A percentile compares a stretch with the other conserved stretches of the same genome.
phyloP scores from a whole-genome alignment of 116 monocot genomes.

The Phalaenopsis hybrid region DNA sequence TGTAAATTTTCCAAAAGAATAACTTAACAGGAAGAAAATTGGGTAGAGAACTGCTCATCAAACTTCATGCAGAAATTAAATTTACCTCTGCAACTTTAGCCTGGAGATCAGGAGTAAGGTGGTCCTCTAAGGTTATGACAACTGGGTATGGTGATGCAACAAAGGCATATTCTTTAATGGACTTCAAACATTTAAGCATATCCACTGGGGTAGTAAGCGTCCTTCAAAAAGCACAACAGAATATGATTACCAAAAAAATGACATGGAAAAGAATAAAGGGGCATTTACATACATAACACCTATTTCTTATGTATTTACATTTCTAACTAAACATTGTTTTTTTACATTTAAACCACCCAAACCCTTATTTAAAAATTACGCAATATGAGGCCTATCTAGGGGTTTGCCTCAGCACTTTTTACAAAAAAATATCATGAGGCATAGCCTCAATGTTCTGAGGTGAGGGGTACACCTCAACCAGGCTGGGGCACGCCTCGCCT shows the following conservation, averaged over 20 bases:
- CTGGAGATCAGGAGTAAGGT: slow-evolving; percentile 65
- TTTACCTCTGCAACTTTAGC: slow-evolving; percentile 72
- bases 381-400: too few species aligned
- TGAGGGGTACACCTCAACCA: too few species aligned
- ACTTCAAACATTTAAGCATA: slow-evolving; percentile 48
- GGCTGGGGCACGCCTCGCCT: too few species aligned
- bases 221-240: slow-evolving; percentile 23
- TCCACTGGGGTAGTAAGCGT: slow-evolving; percentile 51
- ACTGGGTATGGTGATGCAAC: slow-evolving; percentile 54
- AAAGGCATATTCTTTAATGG: slow-evolving; percentile 66
- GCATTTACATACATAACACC: too few species aligned
- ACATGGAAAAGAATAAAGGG: neutral
- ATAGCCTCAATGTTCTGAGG: too few species aligned
- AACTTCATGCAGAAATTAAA: slow-evolving; percentile 7
- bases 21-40: neutral
- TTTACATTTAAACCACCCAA: too few species aligned
- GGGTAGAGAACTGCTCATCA: neutral
- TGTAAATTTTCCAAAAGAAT: neutral
- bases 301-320: too few species aligned
- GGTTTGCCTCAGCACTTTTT: too few species aligned
- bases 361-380: too few species aligned
- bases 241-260: neutral
- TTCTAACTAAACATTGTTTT: too few species aligned
- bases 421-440: too few species aligned
- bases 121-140: slow-evolving; percentile 63